A percentile compares a stretch with the other conserved stretches of the same genome.
phyloP scores from a whole-genome alignment of 1,139 yeast genomes.

The Suhomyces panamericanus region DNA sequence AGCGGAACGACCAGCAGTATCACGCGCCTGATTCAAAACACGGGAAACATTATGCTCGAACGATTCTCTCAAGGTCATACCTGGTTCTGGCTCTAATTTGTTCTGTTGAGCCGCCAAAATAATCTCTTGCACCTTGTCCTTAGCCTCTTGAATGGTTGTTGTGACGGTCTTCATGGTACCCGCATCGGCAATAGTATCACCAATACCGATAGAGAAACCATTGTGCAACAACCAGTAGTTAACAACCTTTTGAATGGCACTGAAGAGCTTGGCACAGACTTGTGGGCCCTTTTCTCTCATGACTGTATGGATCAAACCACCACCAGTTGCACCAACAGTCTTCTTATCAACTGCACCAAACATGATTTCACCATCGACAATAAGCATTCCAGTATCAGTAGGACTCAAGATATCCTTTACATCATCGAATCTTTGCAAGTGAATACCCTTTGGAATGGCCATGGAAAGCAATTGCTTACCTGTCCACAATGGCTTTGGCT shows the following conservation, averaged over 20 bases:
- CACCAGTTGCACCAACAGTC: conserved; percentile 97
- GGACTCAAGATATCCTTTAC: conserved; percentile 83
- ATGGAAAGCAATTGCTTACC: conserved; percentile 93
- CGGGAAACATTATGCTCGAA: conserved; percentile 97
- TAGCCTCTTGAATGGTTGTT: conserved; percentile 88
- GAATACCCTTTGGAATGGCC: conserved; percentile 95
- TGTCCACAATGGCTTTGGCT: conserved; percentile 96
- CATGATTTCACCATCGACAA: conserved; percentile 89
- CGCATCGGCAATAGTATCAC: conserved; percentile 99
- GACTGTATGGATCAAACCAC: conserved; percentile 95
- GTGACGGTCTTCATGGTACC: conserved; percentile 93
- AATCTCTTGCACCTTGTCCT: conserved; percentile 88
- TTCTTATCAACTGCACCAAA: conserved; percentile 98
- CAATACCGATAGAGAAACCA: conserved; percentile 98
- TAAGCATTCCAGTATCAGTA: conserved; percentile 87
- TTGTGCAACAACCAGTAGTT: conserved; percentile 95
- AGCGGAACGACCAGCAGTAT: conserved; percentile 97
- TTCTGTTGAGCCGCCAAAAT: conserved; percentile 90
- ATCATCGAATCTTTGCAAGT: conserved; percentile 89
- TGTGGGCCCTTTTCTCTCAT: conserved; percentile 96
- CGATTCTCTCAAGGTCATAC: conserved; percentile 98
- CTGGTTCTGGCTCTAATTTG: conserved; percentile 89
- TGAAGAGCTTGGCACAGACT: conserved; percentile 85
- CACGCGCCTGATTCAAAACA: conserved; percentile 97
- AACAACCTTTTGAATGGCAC: conserved; percentile 91